Evolutionary conservation across 2,329 filamentous ascomycete genomes (phyloP), one percentile per base, ranked within the genome.

Genomic region (Ilyonectria robusta): DNA sequence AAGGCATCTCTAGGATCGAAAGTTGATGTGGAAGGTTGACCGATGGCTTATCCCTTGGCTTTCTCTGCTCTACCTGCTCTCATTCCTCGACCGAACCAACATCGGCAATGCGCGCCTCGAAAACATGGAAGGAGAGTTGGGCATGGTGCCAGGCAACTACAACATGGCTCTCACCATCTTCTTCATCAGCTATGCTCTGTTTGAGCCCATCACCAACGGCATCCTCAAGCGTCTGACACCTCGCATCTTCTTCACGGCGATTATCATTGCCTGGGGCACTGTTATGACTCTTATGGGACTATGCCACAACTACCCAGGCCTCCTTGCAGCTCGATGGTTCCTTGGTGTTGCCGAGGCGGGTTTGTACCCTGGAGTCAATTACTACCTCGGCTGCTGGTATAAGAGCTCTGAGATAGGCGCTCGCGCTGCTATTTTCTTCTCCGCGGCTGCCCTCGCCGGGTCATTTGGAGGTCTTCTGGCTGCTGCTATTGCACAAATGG

Each of bases 371-470:
- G 91, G 90, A 2, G 87, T 93, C 76, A 81, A 89, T 81, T 80
- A 89, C 82, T 94, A 94, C 75, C 84, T 95, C 0, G 92, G 89
- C 0, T 94, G 91, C 76, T 95, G 93, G 93, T 96, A 95, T 76
- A 92, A 89, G 77, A 85, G 92, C 9, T 88, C 86, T 1, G 93
- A 96, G 72, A 92, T 95, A 58, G 93, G 93, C 46, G 86, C 93
- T 9, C 87, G 93, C 33, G 61, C 81, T 64, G 92, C 93, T 17
- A 89, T 94, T 47, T 94, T 95, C 85, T 95, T 95, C 82, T 93
- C 91, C 0, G 92, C 92, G 0, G 93, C 93, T 0, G 92, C 93
- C 0, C 81, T 95, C 0, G 92, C 92, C 0, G 93, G 93, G 1
- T 93, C 90, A 0, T 93, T 93, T 65, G 91, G 91, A 75, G 91